Percentiles rank a stretch among this genome's conserved stretches.
Evolutionary conservation across 768 basidiomycete genomes (phyloP).

Genomic region (Calocybe indica): DNA sequence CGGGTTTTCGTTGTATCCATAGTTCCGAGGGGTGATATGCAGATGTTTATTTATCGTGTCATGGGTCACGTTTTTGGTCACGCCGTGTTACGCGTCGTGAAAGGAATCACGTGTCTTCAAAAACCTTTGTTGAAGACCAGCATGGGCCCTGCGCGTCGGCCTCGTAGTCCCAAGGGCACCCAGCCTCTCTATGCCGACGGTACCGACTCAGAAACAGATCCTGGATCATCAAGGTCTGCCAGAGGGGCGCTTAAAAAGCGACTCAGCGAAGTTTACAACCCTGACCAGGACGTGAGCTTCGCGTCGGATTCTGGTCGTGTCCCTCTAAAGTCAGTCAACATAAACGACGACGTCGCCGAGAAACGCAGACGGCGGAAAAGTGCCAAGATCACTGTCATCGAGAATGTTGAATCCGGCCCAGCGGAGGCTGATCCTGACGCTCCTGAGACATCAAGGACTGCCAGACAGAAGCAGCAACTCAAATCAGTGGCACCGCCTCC

Average conservation of each 20-base stretch:
- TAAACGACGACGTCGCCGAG: slow-evolving; percentile 86
- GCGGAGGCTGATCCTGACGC: slow-evolving; percentile 40
- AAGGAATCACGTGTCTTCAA: slow-evolving; percentile 29
- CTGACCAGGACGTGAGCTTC: slow-evolving; percentile 38
- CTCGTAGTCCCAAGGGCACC: slow-evolving; percentile 26
- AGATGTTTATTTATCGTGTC: neutral
- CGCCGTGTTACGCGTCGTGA: slow-evolving; percentile 12
- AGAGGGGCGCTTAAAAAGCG: slow-evolving; percentile 48
- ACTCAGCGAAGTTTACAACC: slow-evolving; percentile 50
- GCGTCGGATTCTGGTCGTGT: slow-evolving; percentile 27
- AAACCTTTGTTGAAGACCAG: slow-evolving; percentile 33
- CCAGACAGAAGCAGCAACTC: slow-evolving; percentile 57
- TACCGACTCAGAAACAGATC: slow-evolving; percentile 32
- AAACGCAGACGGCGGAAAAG: slow-evolving; percentile 80
- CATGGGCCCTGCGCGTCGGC: slow-evolving; percentile 33
- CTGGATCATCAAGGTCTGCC: slow-evolving; percentile 30
- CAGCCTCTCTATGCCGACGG: slow-evolving; percentile 30
- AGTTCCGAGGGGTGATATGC: neutral
- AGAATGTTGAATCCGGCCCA: slow-evolving; percentile 32
- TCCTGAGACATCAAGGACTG: slow-evolving; percentile 36
- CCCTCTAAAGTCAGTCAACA: slow-evolving; percentile 44
- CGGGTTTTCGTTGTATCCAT: neutral
- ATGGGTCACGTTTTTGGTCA: slow-evolving; percentile 10
- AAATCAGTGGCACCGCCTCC: slow-evolving; percentile 57
- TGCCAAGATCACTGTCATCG: slow-evolving; percentile 54